Conservation (phyloP, 2,329 filamentous ascomycete species). For the Penicillium janthinellum region DNA sequence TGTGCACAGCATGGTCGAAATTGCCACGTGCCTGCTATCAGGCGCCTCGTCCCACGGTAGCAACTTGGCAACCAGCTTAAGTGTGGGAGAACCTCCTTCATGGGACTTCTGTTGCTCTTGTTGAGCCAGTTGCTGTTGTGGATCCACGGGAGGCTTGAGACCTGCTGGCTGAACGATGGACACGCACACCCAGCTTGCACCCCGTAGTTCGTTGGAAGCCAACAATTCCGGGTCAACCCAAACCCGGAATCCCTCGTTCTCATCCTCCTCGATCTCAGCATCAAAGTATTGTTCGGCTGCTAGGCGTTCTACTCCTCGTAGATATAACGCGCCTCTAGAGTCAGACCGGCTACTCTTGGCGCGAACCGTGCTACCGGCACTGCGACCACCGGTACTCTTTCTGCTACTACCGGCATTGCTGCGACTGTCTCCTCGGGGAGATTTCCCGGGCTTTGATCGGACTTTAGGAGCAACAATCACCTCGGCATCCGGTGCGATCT, state of each 20-base stretch:
- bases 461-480: constrained; percentile 96
- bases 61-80: constrained; percentile 75
- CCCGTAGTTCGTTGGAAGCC: constrained; percentile 70
- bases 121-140: constrained; percentile 67
- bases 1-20: constrained; percentile 76
- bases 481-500: constrained; percentile 90
- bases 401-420: constrained; percentile 80
- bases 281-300: constrained; percentile 78
- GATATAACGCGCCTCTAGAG: constrained; percentile 64
- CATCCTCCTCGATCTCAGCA: constrained; percentile 58
- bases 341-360: constrained; percentile 62
- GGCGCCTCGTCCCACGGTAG: constrained; percentile 83
- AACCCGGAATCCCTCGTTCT: constrained; percentile 65
- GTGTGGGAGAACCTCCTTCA: constrained; percentile 59
- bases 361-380: constrained; percentile 70
- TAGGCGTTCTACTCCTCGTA: constrained; percentile 74
- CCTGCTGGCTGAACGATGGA: constrained; percentile 83
- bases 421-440: constrained; percentile 68
- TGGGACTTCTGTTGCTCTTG: constrained; percentile 58
- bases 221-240: constrained; percentile 85
- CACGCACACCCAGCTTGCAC: constrained; percentile 76
- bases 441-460: constrained; percentile 68
- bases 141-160: constrained; percentile 69
- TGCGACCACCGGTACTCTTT: constrained; percentile 71
- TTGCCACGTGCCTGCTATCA: constrained; percentile 73